phyloP scores from a whole-genome alignment of 169 alveolate genomes.

The Eimeria falciformis region DNA sequence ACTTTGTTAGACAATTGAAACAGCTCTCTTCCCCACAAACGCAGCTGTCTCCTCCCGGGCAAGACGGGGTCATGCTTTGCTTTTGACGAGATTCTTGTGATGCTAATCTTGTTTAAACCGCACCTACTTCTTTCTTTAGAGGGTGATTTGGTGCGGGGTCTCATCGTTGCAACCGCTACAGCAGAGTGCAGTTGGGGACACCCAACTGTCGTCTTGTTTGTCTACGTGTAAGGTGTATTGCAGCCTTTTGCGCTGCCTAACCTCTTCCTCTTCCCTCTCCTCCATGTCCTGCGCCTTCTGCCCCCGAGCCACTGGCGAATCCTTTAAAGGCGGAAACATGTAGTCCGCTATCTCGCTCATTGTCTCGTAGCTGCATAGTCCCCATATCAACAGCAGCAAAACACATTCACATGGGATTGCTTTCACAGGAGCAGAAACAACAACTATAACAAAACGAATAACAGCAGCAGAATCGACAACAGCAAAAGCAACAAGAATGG shows the following conservation, averaged over 20 bases:
- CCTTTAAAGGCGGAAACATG: conserved; percentile 77
- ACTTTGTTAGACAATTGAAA: neutral
- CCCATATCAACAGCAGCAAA: neutral
- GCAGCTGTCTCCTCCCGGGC: conserved; percentile 9
- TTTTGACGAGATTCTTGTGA: too few species aligned
- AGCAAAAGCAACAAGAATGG: neutral
- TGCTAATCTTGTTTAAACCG: too few species aligned
- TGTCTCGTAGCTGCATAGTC: conserved; percentile 71
- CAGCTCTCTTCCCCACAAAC: conserved; percentile 8
- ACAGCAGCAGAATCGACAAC: neutral
- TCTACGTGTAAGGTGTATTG: conserved; percentile 52
- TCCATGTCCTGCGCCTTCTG: conserved; percentile 44
- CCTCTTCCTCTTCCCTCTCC: conserved; percentile 72
- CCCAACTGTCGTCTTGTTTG: conserved; percentile 66
- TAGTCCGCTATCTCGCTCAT: conserved; percentile 75
- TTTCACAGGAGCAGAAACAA: neutral
- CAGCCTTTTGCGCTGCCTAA: conserved; percentile 65
- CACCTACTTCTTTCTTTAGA: neutral
- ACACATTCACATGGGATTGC: neutral
- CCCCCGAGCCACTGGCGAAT: conserved; percentile 53
- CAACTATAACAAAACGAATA: neutral
- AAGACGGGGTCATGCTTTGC: too few species aligned
- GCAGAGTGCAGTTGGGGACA: conserved; percentile 48
- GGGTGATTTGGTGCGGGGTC: conserved; percentile 59
- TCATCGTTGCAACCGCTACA: conserved; percentile 68